Conservation (phyloP, 805 yeast species). For the Candida ortonii region DNA sequence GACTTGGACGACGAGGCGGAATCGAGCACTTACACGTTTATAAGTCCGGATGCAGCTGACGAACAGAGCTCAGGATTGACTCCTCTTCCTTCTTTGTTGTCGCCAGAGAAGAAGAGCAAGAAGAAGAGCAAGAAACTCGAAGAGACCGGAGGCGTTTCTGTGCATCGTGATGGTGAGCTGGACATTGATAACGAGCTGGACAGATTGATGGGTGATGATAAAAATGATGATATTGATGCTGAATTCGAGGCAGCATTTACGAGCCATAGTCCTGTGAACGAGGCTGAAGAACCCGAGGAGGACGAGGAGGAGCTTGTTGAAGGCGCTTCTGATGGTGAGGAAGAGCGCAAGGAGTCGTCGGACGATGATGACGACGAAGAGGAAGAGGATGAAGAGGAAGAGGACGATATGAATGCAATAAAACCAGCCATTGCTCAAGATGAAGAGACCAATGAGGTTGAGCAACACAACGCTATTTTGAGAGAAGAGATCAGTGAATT, state of each 20-base stretch:
- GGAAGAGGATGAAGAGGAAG: conserved; percentile 43
- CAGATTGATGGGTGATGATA: conserved; percentile 18
- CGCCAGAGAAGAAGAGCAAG: conserved; percentile 16
- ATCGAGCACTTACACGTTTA: conserved; percentile 70
- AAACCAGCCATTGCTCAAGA: conserved; percentile 19
- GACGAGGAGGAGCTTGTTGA: conserved; percentile 41
- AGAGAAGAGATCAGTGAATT: conserved; percentile 85
- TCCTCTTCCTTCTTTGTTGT: conserved; percentile 16
- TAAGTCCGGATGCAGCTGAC: conserved; percentile 49
- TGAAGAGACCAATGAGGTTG: conserved; percentile 46
- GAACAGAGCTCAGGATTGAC: conserved; percentile 34
- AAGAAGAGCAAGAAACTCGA: conserved; percentile 22
- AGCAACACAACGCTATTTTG: conserved; percentile 67
- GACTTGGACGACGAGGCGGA: conserved; percentile 81
- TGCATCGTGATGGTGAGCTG: conserved; percentile 32
- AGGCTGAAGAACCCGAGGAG: conserved; percentile 46
- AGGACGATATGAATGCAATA: conserved; percentile 43
- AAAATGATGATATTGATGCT: conserved; percentile 43
- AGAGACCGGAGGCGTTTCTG: conserved; percentile 33
- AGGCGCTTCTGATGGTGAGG: conserved; percentile 42
- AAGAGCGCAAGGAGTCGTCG: conserved; percentile 44
- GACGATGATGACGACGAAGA: conserved; percentile 49
- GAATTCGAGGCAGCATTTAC: conserved; percentile 41
- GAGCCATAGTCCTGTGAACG: conserved; percentile 48
- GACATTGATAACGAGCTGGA: conserved; percentile 23